These are phyloP conservation scores for Ciborinia camelliae DNA, from an alignment of 2,329 filamentous ascomycete species.

Conservation along the genomic window DNA sequence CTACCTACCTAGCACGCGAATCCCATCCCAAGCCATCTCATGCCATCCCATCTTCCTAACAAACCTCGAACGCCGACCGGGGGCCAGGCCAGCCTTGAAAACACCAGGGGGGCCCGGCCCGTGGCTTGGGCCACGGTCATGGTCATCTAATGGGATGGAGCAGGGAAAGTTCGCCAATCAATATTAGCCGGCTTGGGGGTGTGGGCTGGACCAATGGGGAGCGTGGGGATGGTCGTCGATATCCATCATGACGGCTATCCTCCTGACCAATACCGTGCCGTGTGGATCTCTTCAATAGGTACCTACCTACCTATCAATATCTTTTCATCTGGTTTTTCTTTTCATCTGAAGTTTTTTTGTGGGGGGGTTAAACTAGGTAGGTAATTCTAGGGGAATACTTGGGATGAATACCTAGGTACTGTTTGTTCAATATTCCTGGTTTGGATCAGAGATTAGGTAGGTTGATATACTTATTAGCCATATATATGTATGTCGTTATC, in stretches of 20 bases:
- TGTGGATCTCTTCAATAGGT: not conserved
- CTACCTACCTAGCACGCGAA: no score
- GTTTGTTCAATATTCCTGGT: not conserved
- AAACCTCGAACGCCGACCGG: no score
- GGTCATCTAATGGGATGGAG: no score
- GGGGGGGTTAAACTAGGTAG: no score
- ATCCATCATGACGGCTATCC: slow-evolving; percentile 14
- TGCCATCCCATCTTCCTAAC: no score
- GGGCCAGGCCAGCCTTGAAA: no score
- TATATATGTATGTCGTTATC: no score
- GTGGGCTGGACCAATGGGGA: slow-evolving; percentile 1
- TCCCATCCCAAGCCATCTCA: no score
- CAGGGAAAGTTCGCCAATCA: no score
- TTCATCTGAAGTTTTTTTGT: slow-evolving; percentile 5
- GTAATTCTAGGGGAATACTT: no score
- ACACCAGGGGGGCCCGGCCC: not conserved
- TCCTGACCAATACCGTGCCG: slow-evolving; percentile 19
- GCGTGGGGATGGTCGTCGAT: not conserved
- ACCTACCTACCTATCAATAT: not conserved
- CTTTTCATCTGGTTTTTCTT: not conserved
- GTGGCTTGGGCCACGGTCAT: no score
- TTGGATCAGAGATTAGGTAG: not conserved
- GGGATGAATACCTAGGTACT: not conserved
- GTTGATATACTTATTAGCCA: no score
- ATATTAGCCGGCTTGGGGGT: slow-evolving; percentile 7